Conservation (phyloP, 2,329 filamentous ascomycete genomes). For the Fusarium sulawesiense region DNA sequence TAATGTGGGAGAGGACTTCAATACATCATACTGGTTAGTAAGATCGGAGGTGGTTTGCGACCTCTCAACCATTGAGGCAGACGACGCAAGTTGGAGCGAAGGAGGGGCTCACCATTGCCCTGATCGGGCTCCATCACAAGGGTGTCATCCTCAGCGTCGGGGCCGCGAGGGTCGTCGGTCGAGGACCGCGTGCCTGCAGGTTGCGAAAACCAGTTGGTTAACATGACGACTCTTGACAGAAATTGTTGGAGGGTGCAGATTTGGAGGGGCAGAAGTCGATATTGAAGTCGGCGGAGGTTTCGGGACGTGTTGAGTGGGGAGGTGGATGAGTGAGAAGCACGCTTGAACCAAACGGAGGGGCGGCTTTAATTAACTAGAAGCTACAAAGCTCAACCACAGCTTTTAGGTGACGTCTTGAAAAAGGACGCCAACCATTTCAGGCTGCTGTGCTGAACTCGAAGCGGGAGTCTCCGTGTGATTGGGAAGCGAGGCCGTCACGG, state of each 20-base stretch:
- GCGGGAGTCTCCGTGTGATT: constrained; percentile 5
- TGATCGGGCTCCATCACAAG: constrained; percentile 89
- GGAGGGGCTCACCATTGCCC: constrained; percentile 77
- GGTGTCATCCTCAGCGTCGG: constrained; percentile 73
- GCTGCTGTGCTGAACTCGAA: neutral
- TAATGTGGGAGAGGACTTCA: constrained; percentile 93
- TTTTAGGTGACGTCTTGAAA: constrained; percentile 19
- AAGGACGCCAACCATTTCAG: constrained; percentile 13
- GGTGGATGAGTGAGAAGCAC: constrained; percentile 38
- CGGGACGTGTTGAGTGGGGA: constrained; percentile 42
- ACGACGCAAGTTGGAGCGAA: constrained; percentile 15
- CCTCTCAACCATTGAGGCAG: constrained; percentile 15
- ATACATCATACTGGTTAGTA: constrained; percentile 30
- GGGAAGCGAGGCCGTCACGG: constrained; percentile 3
- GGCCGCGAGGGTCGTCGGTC: constrained; percentile 62
- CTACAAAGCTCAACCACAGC: constrained; percentile 27
- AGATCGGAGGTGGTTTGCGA: constrained; percentile 6
- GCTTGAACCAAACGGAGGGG: constrained; percentile 38
- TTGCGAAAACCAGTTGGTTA: constrained; percentile 57
- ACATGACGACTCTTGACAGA: constrained; percentile 49
- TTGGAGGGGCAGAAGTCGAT: constrained; percentile 26
- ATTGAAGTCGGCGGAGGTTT: constrained; percentile 37
- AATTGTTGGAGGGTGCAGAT: constrained; percentile 34
- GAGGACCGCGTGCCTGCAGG: constrained; percentile 64
- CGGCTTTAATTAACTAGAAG: constrained; percentile 24